phyloP scores from a whole-genome alignment of 345 rosid species.

The Dovyalis caffra region DNA sequence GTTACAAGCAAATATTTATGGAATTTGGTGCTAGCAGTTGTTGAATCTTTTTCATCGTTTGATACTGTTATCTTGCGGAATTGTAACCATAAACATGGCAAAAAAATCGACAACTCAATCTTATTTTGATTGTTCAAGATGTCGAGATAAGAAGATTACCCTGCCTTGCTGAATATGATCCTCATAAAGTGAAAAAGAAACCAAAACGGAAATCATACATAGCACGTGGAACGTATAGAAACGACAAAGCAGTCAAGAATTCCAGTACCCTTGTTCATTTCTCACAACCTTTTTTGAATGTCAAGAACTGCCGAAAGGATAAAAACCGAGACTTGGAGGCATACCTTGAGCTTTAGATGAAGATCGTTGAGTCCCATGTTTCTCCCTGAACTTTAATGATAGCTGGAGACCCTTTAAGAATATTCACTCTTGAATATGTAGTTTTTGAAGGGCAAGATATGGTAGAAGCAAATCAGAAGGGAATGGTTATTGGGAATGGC shows the following conservation, averaged over 20 bases:
- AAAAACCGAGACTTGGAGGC: background rate
- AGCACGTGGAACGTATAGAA: background rate
- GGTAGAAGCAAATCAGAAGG: background rate
- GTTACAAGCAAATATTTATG: background rate
- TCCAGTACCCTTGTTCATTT: background rate
- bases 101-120: background rate
- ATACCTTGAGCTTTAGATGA: conserved; percentile 58
- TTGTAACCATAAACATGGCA: background rate
- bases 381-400: conserved; percentile 1
- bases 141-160: background rate
- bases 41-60: background rate
- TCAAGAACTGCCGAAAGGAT: background rate
- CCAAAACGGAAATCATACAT: background rate
- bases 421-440: background rate
- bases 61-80: background rate
- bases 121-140: background rate
- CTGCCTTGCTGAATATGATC: background rate
- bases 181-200: background rate
- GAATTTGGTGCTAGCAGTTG: background rate
- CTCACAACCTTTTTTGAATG: background rate
- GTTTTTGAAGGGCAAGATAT: background rate
- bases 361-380: conserved; percentile 51
- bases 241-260: background rate
- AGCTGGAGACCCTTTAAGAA: background rate
- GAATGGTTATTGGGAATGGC: background rate